Percentiles rank a stretch among this genome's conserved stretches.
Conservation (phyloP, 257 asterid species). For the Eustoma russellianum region DNA sequence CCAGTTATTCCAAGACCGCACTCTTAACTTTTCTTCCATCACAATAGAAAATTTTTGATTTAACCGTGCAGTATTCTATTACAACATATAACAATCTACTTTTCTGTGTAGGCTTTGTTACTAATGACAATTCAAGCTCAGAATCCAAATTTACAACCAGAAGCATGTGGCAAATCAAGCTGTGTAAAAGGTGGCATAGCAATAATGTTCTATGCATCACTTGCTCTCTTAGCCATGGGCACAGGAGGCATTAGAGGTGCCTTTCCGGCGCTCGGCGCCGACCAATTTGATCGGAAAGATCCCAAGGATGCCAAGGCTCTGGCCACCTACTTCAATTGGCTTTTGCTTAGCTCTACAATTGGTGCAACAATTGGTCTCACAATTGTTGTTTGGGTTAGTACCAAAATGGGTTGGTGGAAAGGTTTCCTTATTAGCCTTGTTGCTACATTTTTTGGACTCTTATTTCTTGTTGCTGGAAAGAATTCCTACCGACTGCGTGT, state of each 20-base stretch:
- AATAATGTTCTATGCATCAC: constrained; percentile 31
- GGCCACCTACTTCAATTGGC: constrained; percentile 46
- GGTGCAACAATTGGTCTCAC: constrained; percentile 51
- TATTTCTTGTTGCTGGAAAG: constrained; percentile 35
- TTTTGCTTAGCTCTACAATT: constrained; percentile 31
- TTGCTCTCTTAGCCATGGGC: constrained; percentile 41
- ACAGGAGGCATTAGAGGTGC: constrained; percentile 52
- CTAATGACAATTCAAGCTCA: constrained; percentile 39
- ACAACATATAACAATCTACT: no score
- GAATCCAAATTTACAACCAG: constrained; percentile 23
- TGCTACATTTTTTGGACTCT: constrained; percentile 24
- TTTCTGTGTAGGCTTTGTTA: constrained; percentile 25
- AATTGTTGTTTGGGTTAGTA: constrained; percentile 38
- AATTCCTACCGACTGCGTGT: constrained; percentile 29
- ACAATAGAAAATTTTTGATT: no score
- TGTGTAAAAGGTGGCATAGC: constrained; percentile 31
- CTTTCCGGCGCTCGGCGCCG: constrained; percentile 44
- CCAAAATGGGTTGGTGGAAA: constrained; percentile 47
- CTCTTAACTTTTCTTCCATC: no score
- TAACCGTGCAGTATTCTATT: no score
- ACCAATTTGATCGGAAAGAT: constrained; percentile 36
- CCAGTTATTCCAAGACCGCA: no score
- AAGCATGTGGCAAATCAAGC: constrained; percentile 20
- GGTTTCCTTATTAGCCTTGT: constrained; percentile 36
- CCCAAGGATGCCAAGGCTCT: constrained; percentile 25